These are phyloP conservation scores for Halophytophthora batemanensis DNA, from an alignment of 352 stramenopile genomes.

Conservation along the genomic window DNA sequence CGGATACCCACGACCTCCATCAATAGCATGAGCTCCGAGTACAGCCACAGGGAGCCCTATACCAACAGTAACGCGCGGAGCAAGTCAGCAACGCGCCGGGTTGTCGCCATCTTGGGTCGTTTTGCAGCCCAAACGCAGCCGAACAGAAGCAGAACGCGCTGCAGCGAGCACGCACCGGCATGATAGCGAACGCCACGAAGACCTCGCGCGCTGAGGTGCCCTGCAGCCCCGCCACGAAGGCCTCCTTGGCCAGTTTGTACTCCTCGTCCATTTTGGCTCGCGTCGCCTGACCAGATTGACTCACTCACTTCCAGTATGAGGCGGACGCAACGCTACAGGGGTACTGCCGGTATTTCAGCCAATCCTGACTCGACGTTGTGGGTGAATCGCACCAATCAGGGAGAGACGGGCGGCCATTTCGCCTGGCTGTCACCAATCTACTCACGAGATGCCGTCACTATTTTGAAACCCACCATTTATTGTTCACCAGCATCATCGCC, in stretches of 20 bases:
- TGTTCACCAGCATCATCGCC: too few species aligned
- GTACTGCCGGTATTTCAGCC: constrained; percentile 3
- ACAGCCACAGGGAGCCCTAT: constrained; percentile 76
- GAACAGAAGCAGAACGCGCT: neutral
- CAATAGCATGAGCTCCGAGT: constrained; percentile 75
- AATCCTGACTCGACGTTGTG: neutral
- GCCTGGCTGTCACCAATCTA: too few species aligned
- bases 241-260: constrained; percentile 85
- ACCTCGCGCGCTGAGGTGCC: constrained; percentile 73
- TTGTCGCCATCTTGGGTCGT: neutral
- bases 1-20: constrained; percentile 67
- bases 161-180: constrained; percentile 42
- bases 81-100: neutral
- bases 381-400: constrained; percentile 33
- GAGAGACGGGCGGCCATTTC: constrained; percentile 13
- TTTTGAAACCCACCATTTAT: too few species aligned
- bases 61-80: neutral
- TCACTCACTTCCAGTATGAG: too few species aligned
- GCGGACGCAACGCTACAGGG: neutral
- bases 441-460: too few species aligned
- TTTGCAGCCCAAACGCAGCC: neutral
- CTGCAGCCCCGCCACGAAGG: constrained; percentile 67
- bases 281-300: neutral
- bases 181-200: constrained; percentile 70
- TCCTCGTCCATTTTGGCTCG: constrained; percentile 47